phyloP scores from a whole-genome alignment of 2,329 filamentous ascomycete genomes.

The Colletotrichum sp. region DNA sequence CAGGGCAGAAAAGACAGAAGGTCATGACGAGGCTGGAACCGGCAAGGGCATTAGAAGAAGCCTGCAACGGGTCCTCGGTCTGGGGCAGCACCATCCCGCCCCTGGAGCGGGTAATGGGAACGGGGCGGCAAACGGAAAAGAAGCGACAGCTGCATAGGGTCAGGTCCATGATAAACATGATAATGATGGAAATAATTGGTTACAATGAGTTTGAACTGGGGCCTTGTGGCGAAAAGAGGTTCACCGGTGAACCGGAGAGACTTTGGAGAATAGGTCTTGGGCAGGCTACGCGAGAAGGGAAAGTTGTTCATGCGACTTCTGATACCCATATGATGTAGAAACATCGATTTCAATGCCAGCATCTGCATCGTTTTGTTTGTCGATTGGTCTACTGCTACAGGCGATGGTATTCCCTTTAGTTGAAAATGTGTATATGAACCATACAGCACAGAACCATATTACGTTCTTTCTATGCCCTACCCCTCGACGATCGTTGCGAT shows the following conservation, averaged over 20 bases:
- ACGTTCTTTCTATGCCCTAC: neutral
- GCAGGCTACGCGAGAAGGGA: neutral
- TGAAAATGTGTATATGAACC: neutral
- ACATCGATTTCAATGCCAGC: neutral
- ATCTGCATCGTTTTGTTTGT: neutral
- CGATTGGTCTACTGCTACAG: neutral
- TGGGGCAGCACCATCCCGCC: conserved; percentile 30
- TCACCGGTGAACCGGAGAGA: neutral
- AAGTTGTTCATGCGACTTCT: neutral
- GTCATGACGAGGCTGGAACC: conserved; percentile 33
- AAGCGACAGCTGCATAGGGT: neutral
- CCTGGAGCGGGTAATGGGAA: neutral
- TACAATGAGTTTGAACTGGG: neutral
- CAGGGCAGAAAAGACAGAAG: conserved; percentile 37
- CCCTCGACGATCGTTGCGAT: neutral
- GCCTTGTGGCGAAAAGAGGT: neutral
- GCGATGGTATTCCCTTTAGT: neutral
- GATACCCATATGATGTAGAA: neutral
- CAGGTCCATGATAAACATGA: neutral
- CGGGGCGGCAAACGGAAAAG: neutral
- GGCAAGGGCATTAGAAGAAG: conserved; percentile 50
- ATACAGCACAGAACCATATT: neutral
- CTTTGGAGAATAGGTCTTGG: neutral
- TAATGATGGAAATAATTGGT: neutral
- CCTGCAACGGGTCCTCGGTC: conserved; percentile 49